These are phyloP conservation scores for Picea abies DNA, from an alignment of 83 land plant genomes.

Conservation along the genomic window DNA sequence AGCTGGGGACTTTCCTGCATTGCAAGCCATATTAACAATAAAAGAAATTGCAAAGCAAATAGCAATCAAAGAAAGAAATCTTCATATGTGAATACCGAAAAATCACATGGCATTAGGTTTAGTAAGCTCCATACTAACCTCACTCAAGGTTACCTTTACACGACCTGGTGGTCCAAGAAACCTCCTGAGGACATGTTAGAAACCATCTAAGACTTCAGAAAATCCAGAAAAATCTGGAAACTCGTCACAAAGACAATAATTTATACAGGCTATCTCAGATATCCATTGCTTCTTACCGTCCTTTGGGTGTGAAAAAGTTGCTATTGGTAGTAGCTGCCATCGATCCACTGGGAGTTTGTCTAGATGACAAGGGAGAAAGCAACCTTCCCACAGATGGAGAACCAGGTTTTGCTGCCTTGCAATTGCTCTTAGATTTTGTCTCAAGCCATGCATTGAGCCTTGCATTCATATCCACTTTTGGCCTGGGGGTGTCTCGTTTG, in stretches of 20 bases:
- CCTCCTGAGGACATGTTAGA: background rate
- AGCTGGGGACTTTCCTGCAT: slow-evolving; percentile 11
- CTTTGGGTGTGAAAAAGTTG: background rate
- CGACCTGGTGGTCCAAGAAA: slow-evolving; percentile 18
- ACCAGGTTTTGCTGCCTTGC: slow-evolving; percentile 24
- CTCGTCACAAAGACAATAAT: background rate
- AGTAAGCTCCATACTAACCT: background rate
- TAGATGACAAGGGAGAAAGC: slow-evolving; percentile 19
- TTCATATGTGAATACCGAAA: background rate
- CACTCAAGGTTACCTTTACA: slow-evolving; percentile 4
- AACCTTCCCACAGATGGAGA: slow-evolving; percentile 32
- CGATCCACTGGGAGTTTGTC: background rate
- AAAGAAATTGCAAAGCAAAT: background rate
- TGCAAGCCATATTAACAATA: background rate
- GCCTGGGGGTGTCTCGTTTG: slow-evolving; percentile 42
- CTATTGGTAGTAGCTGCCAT: background rate
- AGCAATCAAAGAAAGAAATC: background rate
- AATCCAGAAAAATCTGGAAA: background rate
- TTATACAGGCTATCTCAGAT: background rate
- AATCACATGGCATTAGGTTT: background rate
- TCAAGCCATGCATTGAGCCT: slow-evolving; percentile 82
- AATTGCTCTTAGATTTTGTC: slow-evolving; percentile 74
- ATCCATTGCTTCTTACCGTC: background rate
- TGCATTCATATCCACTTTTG: slow-evolving; percentile 78
- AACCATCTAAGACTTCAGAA: slow-evolving; percentile 4